Conservation (phyloP, 2,329 filamentous ascomycete genomes). For the Berkeleyomyces basicola region DNA sequence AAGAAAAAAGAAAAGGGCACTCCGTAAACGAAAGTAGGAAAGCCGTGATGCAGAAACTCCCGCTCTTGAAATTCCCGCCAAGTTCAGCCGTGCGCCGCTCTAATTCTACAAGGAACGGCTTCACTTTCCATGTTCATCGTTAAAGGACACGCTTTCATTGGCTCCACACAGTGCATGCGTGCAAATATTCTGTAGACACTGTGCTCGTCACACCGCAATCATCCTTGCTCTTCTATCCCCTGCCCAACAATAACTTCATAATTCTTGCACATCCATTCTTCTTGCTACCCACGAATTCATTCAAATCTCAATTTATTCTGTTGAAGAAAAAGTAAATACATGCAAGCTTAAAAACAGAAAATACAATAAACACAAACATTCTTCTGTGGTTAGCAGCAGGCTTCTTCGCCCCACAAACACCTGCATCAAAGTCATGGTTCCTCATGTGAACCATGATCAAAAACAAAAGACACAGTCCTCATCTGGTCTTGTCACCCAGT, state of each 20-base stretch:
- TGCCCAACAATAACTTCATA: too few relatives aligned
- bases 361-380: neutral
- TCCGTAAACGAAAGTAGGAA: neutral
- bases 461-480: neutral
- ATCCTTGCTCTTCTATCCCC: neutral
- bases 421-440: too few relatives aligned
- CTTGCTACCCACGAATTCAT: neutral
- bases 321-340: neutral
- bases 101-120: too few relatives aligned
- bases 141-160: slow-evolving; percentile 12
- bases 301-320: neutral
- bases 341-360: neutral
- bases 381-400: neutral
- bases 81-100: too few relatives aligned
- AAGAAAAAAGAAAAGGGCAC: neutral
- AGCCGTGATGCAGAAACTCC: neutral
- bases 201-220: neutral
- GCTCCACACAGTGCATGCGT: slow-evolving; percentile 1
- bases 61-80: too few relatives aligned
- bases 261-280: too few relatives aligned
- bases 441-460: neutral
- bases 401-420: too few relatives aligned
- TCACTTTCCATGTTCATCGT: neutral
- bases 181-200: neutral
- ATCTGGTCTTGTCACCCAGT: neutral